Evolutionary conservation across 768 basidiomycete species (phyloP).

Genomic region (Coprinopsis strossmayeri): DNA sequence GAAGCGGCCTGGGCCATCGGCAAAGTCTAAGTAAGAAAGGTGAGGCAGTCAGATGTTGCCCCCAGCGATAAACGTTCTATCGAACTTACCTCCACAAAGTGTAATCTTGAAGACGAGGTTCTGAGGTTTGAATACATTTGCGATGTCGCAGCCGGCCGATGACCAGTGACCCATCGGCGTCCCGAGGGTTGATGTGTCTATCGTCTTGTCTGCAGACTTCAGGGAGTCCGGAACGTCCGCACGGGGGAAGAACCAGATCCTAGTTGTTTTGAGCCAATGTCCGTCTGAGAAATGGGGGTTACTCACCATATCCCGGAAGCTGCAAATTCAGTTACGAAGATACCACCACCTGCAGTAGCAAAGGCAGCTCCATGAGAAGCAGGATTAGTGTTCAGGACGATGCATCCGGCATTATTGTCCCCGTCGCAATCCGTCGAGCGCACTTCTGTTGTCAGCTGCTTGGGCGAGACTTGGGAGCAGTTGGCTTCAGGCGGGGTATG

Average conservation of each 20-base stretch:
- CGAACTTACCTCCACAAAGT: slow-evolving; percentile 13
- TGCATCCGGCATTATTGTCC: slow-evolving; percentile 56
- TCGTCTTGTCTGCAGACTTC: neutral
- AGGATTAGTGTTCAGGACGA: slow-evolving; percentile 45
- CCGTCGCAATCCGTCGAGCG: slow-evolving; percentile 53
- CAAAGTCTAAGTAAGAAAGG: no score
- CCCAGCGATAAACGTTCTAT: no score
- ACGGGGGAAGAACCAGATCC: slow-evolving; percentile 15
- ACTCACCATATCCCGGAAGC: slow-evolving; percentile 53
- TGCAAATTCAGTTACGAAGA: slow-evolving; percentile 71
- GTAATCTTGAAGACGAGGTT: slow-evolving; percentile 13
- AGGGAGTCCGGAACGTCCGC: slow-evolving; percentile 8
- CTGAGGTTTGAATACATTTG: slow-evolving; percentile 11
- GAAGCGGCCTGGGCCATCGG: no score
- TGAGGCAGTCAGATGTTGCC: no score
- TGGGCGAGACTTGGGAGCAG: slow-evolving; percentile 44
- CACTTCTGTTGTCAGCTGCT: slow-evolving; percentile 45
- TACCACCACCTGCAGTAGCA: slow-evolving; percentile 60
- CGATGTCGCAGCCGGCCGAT: slow-evolving; percentile 8
- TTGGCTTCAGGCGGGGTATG: slow-evolving; percentile 66
- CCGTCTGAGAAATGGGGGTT: neutral
- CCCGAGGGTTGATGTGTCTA: slow-evolving; percentile 15
- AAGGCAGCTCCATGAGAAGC: slow-evolving; percentile 63
- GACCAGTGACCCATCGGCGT: slow-evolving; percentile 16
- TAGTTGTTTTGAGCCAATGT: neutral